Base-by-base conservation (phyloP, 352 stramenopile species). In the Phytopythium litorale region DNA sequence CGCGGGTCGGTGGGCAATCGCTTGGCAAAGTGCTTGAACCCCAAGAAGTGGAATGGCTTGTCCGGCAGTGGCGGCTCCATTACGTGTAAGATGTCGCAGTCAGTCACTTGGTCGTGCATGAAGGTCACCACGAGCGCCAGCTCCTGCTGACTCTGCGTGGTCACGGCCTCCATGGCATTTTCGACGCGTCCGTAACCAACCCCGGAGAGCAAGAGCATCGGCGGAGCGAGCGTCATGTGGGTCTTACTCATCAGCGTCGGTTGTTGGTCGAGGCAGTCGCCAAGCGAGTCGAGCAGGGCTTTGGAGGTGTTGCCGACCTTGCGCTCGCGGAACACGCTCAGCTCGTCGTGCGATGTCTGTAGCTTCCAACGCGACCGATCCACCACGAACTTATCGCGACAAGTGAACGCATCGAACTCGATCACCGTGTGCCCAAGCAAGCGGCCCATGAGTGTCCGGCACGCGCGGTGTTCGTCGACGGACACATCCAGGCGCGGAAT, bases 21-120 rank as follows among this genome's bases (percentile, higher is more conserved):
- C 60, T 79, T 79, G 61, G 84, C 75, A 58, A 87, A 82, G 58
- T 76, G 81, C 67, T 82, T 84, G 68, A 79, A 84, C 38, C 77
- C 77, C 7, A 84, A 35, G 56, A 73, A 84, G 42, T 73, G 72
- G 58, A 76, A 82, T 25, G 77, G 75, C 30, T 75, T 61, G 11
- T 78, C 75, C 37, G 72, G 53, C 16, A 67, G 75, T 30, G 77
- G 77, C 32, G 65, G 37, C 53, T 86, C 77, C 70, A 86, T 81
- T 0, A 67, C 81, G 59, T 80, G 59, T 30, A 85, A 63, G 16
- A 82, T 68, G 28, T 71, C 73, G 50, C 76, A 85, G 64, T 85
- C 76, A 32, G 71, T 69, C 42, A 85, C 76, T 40, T 82, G 73
- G 18, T 81, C 67, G 61, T 85, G 72, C 64, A 85, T 75, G 58